These are phyloP conservation scores for Colletotrichum lini DNA, from an alignment of 2,329 filamentous ascomycete genomes.

Conservation along the genomic window DNA sequence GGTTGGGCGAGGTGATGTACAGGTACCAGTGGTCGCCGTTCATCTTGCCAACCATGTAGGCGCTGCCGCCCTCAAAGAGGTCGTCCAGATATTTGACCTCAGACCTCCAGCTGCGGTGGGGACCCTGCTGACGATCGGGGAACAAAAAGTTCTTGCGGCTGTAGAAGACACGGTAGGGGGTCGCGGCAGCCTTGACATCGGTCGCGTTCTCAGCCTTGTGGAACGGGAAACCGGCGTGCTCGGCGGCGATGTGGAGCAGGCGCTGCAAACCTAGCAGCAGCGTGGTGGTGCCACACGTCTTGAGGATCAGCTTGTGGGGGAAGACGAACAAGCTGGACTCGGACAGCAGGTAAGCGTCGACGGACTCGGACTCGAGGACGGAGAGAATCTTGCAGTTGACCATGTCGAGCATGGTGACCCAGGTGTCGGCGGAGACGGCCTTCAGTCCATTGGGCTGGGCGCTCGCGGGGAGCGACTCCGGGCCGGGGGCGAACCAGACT, in stretches of 20 bases:
- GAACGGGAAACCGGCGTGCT: conserved; percentile 90
- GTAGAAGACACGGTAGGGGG: conserved; percentile 97
- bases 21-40: conserved; percentile 99
- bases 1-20: conserved; percentile 92
- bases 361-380: conserved; percentile 90
- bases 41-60: conserved; percentile 99
- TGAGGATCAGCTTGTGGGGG: conserved; percentile 98
- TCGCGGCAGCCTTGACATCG: conserved; percentile 82
- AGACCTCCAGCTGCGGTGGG: conserved; percentile 97
- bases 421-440: conserved; percentile 84
- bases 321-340: conserved; percentile 99
- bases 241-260: conserved; percentile 91
- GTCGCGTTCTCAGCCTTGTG: conserved; percentile 76
- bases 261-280: conserved; percentile 90
- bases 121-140: conserved; percentile 92
- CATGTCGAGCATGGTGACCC: conserved; percentile 97
- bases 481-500: conserved; percentile 94
- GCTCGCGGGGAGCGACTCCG: conserved; percentile 78
- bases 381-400: conserved; percentile 99
- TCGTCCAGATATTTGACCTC: conserved; percentile 94
- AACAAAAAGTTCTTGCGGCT: conserved; percentile 99
- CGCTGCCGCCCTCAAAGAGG: conserved; percentile 92
- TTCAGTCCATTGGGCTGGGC: conserved; percentile 86
- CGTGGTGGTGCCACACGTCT: conserved; percentile 98
- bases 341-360: conserved; percentile 96